A percentile compares a stretch with the other conserved stretches of the same genome.
phyloP scores from a whole-genome alignment of 2,329 filamentous ascomycete genomes.

The Emergomyces pasteurianus region DNA sequence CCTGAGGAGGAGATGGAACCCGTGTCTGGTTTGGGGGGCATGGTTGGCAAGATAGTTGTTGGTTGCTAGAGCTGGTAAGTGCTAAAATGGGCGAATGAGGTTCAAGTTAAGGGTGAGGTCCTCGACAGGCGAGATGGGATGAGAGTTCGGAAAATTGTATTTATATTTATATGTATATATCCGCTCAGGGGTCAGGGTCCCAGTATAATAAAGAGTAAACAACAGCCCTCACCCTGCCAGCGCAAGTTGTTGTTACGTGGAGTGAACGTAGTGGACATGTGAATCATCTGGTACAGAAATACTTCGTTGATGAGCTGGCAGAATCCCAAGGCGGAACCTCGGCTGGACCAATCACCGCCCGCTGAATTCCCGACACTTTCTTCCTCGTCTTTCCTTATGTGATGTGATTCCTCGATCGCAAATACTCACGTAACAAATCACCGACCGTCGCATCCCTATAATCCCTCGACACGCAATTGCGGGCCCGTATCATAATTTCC shows the following conservation, averaged over 20 bases:
- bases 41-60: conserved; percentile 16
- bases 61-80: no score
- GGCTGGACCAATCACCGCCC: conserved; percentile 8
- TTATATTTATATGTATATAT: background rate
- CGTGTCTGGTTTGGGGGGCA: conserved; percentile 41
- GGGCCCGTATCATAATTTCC: background rate
- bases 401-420: background rate
- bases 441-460: background rate
- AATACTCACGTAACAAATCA: no score
- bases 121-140: background rate
- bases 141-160: background rate
- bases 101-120: background rate
- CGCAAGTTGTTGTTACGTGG: background rate
- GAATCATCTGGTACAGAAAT: no score
- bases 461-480: background rate
- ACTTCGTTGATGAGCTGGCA: no score
- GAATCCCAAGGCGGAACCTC: background rate
- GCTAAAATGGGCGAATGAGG: no score
- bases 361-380: conserved; percentile 7
- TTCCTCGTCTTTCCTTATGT: background rate
- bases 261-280: background rate
- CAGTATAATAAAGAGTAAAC: background rate
- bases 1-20: conserved; percentile 38
- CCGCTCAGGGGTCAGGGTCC: background rate
- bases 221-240: background rate